phyloP scores from a whole-genome alignment of 352 stramenopile genomes.

The Phytophthora colocasiae region DNA sequence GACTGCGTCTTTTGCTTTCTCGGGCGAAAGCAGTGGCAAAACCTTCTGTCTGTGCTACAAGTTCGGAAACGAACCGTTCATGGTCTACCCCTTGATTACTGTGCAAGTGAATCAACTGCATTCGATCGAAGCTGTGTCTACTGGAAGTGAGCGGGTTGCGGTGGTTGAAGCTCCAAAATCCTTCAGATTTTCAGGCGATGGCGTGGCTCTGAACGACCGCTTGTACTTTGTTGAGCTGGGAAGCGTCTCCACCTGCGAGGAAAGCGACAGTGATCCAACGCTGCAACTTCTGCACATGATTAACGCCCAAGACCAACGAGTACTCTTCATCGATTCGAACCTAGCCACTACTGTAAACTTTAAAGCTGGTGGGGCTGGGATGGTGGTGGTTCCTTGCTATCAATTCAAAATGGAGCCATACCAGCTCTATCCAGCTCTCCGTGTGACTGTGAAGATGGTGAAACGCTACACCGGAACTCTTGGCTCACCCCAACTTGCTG shows the following conservation, averaged over 20 bases:
- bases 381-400: constrained; percentile 54
- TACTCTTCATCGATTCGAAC: constrained; percentile 46
- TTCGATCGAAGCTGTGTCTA: constrained; percentile 30
- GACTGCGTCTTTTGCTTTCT: constrained; percentile 44
- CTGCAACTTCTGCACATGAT: constrained; percentile 48
- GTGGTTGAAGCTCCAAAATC: constrained; percentile 61
- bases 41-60: constrained; percentile 74
- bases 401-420: constrained; percentile 70
- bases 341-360: constrained; percentile 52
- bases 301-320: constrained; percentile 33
- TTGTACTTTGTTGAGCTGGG: constrained; percentile 65
- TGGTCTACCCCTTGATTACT: constrained; percentile 49
- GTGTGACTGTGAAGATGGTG: constrained; percentile 67
- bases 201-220: constrained; percentile 58
- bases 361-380: constrained; percentile 38
- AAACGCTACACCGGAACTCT: constrained; percentile 47
- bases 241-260: constrained; percentile 39
- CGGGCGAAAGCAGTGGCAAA: constrained; percentile 47
- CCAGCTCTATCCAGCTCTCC: constrained; percentile 55
- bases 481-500: constrained; percentile 57
- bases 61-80: constrained; percentile 71
- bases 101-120: constrained; percentile 60
- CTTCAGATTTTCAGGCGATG: constrained; percentile 61
- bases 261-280: constrained; percentile 39
- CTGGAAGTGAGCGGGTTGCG: constrained; percentile 45